Conservation (phyloP, 1,284 basidiomycete genomes). For the Ganoderma meredithae region DNA sequence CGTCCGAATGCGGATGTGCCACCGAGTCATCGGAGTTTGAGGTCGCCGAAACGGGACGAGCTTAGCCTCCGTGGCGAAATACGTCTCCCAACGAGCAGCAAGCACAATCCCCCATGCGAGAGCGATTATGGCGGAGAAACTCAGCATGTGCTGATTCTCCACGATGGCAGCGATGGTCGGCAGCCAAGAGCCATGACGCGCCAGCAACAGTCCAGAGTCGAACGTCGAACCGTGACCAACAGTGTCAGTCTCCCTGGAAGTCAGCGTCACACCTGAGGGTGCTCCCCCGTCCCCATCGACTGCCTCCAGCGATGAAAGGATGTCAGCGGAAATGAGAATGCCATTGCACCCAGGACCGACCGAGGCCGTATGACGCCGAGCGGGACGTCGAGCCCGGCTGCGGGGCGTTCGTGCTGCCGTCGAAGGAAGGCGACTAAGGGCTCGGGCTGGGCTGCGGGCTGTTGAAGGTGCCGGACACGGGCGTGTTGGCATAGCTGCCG, state of each 20-base stretch:
- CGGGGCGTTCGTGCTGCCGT: conserved; percentile 38
- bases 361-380: conserved; percentile 38
- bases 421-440: conserved; percentile 34
- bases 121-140: too few relatives aligned
- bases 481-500: conserved; percentile 49
- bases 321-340: not conserved
- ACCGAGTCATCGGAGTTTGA: not conserved
- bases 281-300: not conserved
- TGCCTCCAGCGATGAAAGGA: not conserved
- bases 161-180: too few relatives aligned
- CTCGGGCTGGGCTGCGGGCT: conserved; percentile 40
- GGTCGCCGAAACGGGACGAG: not conserved
- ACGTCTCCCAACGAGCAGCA: not conserved
- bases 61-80: not conserved
- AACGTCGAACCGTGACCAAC: not conserved
- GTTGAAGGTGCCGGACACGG: conserved; percentile 43
- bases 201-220: too few relatives aligned
- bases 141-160: too few relatives aligned
- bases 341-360: conserved; percentile 20
- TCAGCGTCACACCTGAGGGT: too few relatives aligned
- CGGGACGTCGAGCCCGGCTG: conserved; percentile 39
- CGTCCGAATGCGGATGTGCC: not conserved
- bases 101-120: too few relatives aligned
- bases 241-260: not conserved
- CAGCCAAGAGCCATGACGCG: too few relatives aligned